Percentiles rank a stretch among this genome's conserved stretches.
Evolutionary conservation across 179 eudicot species (phyloP).

Genomic region (Silene noctiflora): DNA sequence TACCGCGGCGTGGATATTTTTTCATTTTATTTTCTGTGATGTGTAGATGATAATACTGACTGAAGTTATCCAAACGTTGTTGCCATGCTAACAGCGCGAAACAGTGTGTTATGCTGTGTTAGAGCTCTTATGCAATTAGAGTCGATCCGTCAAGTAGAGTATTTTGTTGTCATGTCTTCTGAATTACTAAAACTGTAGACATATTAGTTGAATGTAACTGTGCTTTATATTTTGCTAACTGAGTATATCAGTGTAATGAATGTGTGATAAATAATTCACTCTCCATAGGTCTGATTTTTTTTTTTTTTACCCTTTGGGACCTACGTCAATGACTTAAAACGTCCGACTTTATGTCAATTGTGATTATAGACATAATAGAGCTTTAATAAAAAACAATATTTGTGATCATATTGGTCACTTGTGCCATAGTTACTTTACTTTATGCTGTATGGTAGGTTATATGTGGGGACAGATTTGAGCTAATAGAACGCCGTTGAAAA

Average conservation of each 20-base stretch:
- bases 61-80: not conserved
- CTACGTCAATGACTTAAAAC: no score
- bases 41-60: not conserved
- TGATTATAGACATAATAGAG: no score
- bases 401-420: not conserved
- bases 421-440: conserved; percentile 4
- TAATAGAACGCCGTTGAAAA: no score
- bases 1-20: not conserved
- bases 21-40: not conserved
- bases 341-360: no score
- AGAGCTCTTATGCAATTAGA: not conserved
- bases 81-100: not conserved
- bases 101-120: not conserved
- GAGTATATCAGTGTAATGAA: not conserved
- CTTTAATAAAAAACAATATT: not conserved
- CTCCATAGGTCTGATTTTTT: no score
- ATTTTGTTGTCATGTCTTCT: not conserved
- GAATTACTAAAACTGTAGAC: not conserved
- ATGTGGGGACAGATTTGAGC: no score
- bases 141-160: not conserved
- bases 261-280: not conserved
- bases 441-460: not conserved
- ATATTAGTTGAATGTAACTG: not conserved
- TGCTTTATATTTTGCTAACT: no score
- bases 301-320: no score